A percentile compares a stretch with the other conserved stretches of the same genome.
These are phyloP conservation scores for Rhododendron ferrugineum DNA, from an alignment of 148 eudicot genomes.

Conservation along the genomic window DNA sequence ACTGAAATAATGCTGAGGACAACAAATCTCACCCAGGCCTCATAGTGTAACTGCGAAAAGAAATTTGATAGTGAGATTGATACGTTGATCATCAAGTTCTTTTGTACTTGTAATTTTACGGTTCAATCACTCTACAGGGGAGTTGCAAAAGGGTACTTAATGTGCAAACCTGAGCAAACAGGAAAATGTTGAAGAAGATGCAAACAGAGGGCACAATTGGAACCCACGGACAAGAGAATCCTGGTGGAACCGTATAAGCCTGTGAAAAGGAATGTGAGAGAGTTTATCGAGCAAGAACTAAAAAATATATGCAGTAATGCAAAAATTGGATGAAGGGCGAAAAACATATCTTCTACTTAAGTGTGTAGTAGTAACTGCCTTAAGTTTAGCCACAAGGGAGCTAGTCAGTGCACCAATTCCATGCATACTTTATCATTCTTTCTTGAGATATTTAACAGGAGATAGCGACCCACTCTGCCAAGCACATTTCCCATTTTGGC, in stretches of 20 bases:
- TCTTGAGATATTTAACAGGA: neutral
- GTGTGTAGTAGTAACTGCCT: neutral
- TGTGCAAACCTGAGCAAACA: conserved; percentile 80
- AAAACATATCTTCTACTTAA: neutral
- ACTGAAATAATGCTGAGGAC: conserved; percentile 54
- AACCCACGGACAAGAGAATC: conserved; percentile 90
- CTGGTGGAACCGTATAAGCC: conserved; percentile 52
- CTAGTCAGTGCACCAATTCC: neutral
- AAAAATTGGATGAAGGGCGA: too few relatives aligned
- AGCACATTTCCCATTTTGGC: neutral
- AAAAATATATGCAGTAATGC: neutral
- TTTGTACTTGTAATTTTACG: neutral
- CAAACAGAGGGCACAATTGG: conserved; percentile 82
- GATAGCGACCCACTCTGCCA: neutral
- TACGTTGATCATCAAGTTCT: neutral
- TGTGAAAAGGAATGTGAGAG: conserved; percentile 21
- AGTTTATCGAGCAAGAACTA: neutral
- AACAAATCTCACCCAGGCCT: conserved; percentile 90
- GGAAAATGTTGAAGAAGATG: conserved; percentile 84
- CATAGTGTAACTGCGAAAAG: conserved; percentile 79
- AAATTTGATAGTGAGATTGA: conserved; percentile 1
- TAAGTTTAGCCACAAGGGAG: neutral
- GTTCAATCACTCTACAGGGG: neutral
- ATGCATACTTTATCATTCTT: neutral
- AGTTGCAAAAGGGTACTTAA: neutral